Evolutionary conservation across 1,284 basidiomycete species (phyloP), one percentile per base, ranked within the genome.

Genomic region (Phellopilus nigrolimitatus): DNA sequence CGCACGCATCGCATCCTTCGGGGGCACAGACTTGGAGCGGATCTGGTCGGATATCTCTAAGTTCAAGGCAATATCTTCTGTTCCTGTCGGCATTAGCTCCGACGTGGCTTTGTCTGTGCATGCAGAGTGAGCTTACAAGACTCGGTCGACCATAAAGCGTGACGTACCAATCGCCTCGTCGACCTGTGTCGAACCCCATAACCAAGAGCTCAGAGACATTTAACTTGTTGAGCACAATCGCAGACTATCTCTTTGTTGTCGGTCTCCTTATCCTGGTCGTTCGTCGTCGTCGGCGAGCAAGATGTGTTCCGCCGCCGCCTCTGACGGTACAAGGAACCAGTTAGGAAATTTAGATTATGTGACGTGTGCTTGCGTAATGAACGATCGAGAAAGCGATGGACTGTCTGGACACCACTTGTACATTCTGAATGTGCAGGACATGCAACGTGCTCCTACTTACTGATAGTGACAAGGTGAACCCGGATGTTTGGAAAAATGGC

Each of bases 11-110:
- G 95, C 90, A 56, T 89, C 84, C 66, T 89, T 89, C 8, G 94
- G 84, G 21, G 80, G 79, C 0, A 90, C 88, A 37, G 88, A 83
- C 72, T 95, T 95, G 13, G 93, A 92, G 51, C 94, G 82, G 64
- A 99, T 94, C 70, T 95, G 87, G 70, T 99, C 95, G 59, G 92
- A 94, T 73, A 98, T 91, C 65, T 98, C 94, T 56, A 99, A 85
- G 62, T 92, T 93, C 58, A 94, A 76, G 2, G 91, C 91, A 39
- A 98, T 95, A 67, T 98, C 94, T 66, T 95, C 92, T 49, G 79
- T 68, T 41, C 87, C 88, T 47, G 78, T 73, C 36, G 92, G 91
- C 46, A 93, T 70, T 27, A 93, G 75, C 66, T 95, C 91, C 10
- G 91, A 93, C 19, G 93, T 95, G 37, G 91, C 90, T 71, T 91